Percentiles rank a stretch among this genome's conserved stretches.
These are phyloP conservation scores for Blastobotrys ciferrii DNA, from an alignment of 1,139 yeast genomes.

Conservation along the genomic window DNA sequence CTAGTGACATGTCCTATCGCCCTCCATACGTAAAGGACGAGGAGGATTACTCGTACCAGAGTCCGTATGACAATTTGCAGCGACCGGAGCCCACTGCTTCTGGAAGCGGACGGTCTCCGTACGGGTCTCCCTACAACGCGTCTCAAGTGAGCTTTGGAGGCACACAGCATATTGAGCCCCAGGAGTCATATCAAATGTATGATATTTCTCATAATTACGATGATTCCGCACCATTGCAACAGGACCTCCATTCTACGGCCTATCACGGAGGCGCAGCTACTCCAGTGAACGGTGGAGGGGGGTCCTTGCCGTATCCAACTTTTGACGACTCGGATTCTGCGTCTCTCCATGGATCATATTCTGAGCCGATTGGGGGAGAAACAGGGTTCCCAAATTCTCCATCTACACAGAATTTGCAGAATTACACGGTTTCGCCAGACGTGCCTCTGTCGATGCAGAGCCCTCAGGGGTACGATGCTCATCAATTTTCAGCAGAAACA, in stretches of 20 bases:
- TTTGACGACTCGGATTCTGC: conserved; percentile 23
- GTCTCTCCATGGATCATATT: conserved; percentile 14
- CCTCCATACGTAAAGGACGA: conserved; percentile 4
- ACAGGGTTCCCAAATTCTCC: conserved; percentile 25
- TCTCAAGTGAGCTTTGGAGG: conserved; percentile 5
- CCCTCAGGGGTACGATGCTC: conserved; percentile 13
- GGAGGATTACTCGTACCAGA: conserved; percentile 1
- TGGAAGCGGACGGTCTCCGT: conserved; percentile 1
- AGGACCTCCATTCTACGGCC: conserved; percentile 18
- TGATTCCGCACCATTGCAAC: conserved; percentile 24
- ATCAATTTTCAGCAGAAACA: conserved; percentile 16
- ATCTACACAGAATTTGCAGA: not conserved
- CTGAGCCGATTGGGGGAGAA: conserved; percentile 32
- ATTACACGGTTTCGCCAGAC: conserved; percentile 18
- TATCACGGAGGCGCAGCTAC: not conserved
- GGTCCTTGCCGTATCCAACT: conserved; percentile 26
- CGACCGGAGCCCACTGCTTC: conserved; percentile 1
- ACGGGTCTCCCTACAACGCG: not conserved
- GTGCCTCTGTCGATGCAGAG: conserved; percentile 14
- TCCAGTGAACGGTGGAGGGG: conserved; percentile 8
- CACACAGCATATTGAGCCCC: not conserved
- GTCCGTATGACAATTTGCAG: conserved; percentile 10
- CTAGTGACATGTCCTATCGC: not conserved
- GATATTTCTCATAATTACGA: conserved; percentile 19
- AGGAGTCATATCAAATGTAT: conserved; percentile 25